A percentile compares a stretch with the other conserved stretches of the same genome.
These are phyloP conservation scores for Meredithiella fracta DNA, from an alignment of 2,329 filamentous ascomycete species.

Conservation along the genomic window DNA sequence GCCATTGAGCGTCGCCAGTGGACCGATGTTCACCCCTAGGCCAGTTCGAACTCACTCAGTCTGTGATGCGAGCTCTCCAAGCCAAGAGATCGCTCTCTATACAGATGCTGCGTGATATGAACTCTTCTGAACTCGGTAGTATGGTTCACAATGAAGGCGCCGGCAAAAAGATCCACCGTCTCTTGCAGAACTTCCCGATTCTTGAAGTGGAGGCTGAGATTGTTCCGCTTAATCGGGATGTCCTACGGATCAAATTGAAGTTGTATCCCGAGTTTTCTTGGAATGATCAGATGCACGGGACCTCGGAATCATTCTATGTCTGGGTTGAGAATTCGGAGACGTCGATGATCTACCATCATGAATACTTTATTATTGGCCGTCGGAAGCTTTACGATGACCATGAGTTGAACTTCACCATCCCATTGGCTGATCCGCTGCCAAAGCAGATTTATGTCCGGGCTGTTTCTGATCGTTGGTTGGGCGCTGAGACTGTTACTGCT, in stretches of 20 bases:
- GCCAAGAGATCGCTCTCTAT: slow-evolving; percentile 62
- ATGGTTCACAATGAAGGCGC: slow-evolving; percentile 83
- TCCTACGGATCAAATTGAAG: slow-evolving; percentile 74
- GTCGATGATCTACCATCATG: slow-evolving; percentile 92
- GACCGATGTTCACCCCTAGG: slow-evolving; percentile 84
- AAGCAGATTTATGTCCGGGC: slow-evolving; percentile 92
- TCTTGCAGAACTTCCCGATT: slow-evolving; percentile 84
- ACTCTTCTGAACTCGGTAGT: slow-evolving; percentile 71
- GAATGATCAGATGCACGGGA: slow-evolving; percentile 88
- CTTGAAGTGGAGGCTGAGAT: slow-evolving; percentile 85
- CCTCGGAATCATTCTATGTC: slow-evolving; percentile 91
- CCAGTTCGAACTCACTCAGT: slow-evolving; percentile 79
- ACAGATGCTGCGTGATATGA: slow-evolving; percentile 83
- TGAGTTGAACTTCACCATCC: slow-evolving; percentile 94
- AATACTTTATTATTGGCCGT: slow-evolving; percentile 84
- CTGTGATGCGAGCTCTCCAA: slow-evolving; percentile 71
- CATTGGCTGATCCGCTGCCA: slow-evolving; percentile 78
- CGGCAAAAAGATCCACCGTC: slow-evolving; percentile 62
- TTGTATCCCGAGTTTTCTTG: slow-evolving; percentile 82
- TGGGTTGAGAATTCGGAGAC: slow-evolving; percentile 99
- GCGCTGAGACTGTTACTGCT: slow-evolving; percentile 85
- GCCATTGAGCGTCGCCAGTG: slow-evolving; percentile 93
- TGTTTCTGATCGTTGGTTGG: slow-evolving; percentile 90
- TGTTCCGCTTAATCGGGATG: slow-evolving; percentile 84
- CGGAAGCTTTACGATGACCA: slow-evolving; percentile 91